Base-by-base conservation (phyloP, 1,284 basidiomycete genomes). In the Porogramme epimiltina region DNA sequence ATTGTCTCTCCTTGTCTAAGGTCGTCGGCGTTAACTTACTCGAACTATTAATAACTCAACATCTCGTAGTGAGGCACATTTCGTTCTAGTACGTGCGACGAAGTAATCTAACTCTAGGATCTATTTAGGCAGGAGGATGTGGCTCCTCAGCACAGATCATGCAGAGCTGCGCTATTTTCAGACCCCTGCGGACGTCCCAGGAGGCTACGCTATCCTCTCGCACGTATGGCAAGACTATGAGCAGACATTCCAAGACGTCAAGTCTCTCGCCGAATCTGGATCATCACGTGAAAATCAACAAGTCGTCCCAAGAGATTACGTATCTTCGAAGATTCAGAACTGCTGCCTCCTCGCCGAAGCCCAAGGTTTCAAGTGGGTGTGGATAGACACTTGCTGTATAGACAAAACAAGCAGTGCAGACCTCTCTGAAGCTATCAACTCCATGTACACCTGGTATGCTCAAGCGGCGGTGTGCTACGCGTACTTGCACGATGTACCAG, bases 151-250 rank as follows among this genome's bases (percentile, higher is more conserved):
- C 40, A 58, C 56, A 19, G 40, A 47, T 28, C 52, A 48, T 22
- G 36, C 45, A 24, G 31, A 46, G 15, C 42, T 55, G 8, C 50
- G 50, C 15, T 47, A 33, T 15, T 55, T 58, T 34, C 13, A 47
- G 16, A 46, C 40, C 26, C 41, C 40, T 19, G 18, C 22, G 22
- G 46, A 51, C 18, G 42, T 53, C 22, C 50, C 56, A 18, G 47
- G 47, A 13, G 47, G 47, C 24, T 59, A 59, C n/a, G 34, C 34
- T 15, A 51, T 54, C 18, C 57, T 59, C 36, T 59, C 57, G 3
- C 57, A 59, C 47, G 51, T 53, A 15, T 59, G 57, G 54, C 23
- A 40, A 23, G 40, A 39, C 8, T 4, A 46, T 40, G 54, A 59
- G 24, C 51, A 55, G 34, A 34, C 47, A 11, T 54, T 56, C 38